Conservation (phyloP, 106 monocot species). For the Dioscorea zingiberensis region DNA sequence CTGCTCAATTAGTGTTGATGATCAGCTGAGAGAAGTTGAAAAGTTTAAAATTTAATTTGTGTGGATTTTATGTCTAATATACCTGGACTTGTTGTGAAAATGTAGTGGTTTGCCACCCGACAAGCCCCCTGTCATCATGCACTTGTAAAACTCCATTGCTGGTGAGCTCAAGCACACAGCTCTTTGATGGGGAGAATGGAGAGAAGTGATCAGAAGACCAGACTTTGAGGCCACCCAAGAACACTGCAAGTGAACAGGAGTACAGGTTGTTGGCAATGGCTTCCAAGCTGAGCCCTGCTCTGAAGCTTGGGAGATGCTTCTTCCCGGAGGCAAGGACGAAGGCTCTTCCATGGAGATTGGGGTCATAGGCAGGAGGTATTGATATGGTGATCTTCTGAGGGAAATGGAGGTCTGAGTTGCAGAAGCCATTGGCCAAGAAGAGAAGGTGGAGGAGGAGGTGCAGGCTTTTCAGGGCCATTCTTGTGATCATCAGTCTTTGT, state of each 20-base stretch:
- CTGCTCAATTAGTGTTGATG: neutral
- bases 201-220: slow-evolving; percentile 48
- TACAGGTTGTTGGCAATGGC: slow-evolving; percentile 6
- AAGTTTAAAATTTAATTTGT: neutral
- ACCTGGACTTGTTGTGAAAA: slow-evolving; percentile 35
- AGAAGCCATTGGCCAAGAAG: neutral
- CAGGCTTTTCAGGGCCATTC: neutral
- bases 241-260: slow-evolving; percentile 30
- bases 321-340: neutral
- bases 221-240: slow-evolving; percentile 36
- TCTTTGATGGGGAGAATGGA: slow-evolving; percentile 11
- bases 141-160: slow-evolving; percentile 29
- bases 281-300: slow-evolving; percentile 35
- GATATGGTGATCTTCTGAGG: slow-evolving; percentile 12
- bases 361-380: slow-evolving; percentile 22
- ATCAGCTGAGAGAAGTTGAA: too few species aligned
- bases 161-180: slow-evolving; percentile 31
- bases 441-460: slow-evolving; percentile 1
- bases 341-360: slow-evolving; percentile 21
- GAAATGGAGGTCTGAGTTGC: slow-evolving; percentile 11
- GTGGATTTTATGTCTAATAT: too few species aligned
- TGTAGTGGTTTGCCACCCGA: slow-evolving; percentile 45
- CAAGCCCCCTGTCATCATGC: slow-evolving; percentile 16
- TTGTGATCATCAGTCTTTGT: too few species aligned
- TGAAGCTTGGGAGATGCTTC: slow-evolving; percentile 24